A percentile compares a stretch with the other conserved stretches of the same genome.
These are phyloP conservation scores for Helichrysum umbraculigerum DNA, from an alignment of 129 eudicot genomes.

Conservation along the genomic window DNA sequence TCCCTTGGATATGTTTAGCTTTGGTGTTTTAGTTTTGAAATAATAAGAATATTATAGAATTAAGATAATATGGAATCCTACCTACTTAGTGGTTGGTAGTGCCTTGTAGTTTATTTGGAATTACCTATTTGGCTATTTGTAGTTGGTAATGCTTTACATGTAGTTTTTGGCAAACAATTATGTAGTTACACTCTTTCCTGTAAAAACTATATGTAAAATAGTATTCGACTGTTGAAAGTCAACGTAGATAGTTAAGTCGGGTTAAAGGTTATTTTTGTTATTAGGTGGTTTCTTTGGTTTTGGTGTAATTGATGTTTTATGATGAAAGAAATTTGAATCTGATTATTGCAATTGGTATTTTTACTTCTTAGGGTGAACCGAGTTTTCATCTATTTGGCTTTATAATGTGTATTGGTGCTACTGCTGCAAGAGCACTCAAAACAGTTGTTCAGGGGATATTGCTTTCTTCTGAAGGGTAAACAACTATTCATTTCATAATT, in stretches of 20 bases:
- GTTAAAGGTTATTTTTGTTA: neutral
- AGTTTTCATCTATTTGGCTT: slow-evolving; percentile 91
- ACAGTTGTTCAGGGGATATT: slow-evolving; percentile 93
- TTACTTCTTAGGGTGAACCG: slow-evolving; percentile 69
- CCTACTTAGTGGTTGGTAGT: slow-evolving; percentile 27
- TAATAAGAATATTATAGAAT: neutral
- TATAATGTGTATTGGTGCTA: slow-evolving; percentile 86
- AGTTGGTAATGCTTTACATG: slow-evolving; percentile 8
- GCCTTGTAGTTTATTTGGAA: slow-evolving; percentile 17
- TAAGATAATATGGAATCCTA: slow-evolving; percentile 12
- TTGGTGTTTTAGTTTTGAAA: neutral
- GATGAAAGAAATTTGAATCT: slow-evolving; percentile 14
- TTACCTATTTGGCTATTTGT: neutral
- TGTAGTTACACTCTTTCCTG: neutral
- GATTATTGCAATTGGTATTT: neutral
- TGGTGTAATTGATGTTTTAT: neutral
- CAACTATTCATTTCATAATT: neutral
- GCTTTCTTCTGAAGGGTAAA: slow-evolving; percentile 93
- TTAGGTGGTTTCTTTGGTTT: neutral
- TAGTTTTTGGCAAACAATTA: slow-evolving; percentile 16
- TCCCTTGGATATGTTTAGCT: neutral
- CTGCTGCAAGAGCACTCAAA: slow-evolving; percentile 95
- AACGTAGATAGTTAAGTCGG: neutral
- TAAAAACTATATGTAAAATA: neutral
- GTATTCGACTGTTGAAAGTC: neutral